Evolutionary conservation across 805 yeast species (phyloP), one percentile per base, ranked within the genome.

Genomic region (Ogataea pilisensis): DNA sequence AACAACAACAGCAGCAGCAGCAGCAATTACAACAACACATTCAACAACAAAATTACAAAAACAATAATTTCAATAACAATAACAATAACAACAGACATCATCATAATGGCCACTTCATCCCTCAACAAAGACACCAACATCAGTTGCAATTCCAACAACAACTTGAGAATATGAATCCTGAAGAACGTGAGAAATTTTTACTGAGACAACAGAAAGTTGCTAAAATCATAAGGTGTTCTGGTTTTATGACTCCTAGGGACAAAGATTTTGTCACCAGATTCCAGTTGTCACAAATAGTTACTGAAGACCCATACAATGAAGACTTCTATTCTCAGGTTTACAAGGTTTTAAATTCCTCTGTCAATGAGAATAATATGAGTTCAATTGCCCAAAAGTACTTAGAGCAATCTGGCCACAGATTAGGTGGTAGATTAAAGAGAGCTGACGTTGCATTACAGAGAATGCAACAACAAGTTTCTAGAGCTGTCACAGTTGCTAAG

Each of bases 401-500:
- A 58, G 93, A 87, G 56, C 95, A 85, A 60, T 82, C 95, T 43
- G 95, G 96, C 38, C 95, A 87, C 64, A 78, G 93, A 64, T 69
- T 86, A 42, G 95, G 95, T 54, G 95, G 95, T 38, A 79, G 89
- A 61, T 72, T 80, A 48, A 84, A 81, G 65, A 73, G 91, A 61
- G 91, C 90, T 8, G 95, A 87, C 63, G 80, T 88, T 49, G 96
- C 96, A 1, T 73, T 90, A 55, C 96, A 87, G 69, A 82, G 97
- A 72, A 87, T 93, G 96, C 97, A 91, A 67, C 96, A 89, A 61
- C 98, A 91, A 68, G 96, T 91, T 39, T 95, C 89, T 58, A 87
- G 85, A 56, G 98, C 98, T 13, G 97, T 91, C 14, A 85, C 91
- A 40, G 91, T 87, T 30, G 99, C 97, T 19, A 86, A 87, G 60